Evolutionary conservation across 768 basidiomycete species (phyloP), one percentile per base, ranked within the genome.

Genomic region (Nidularia sp.): DNA sequence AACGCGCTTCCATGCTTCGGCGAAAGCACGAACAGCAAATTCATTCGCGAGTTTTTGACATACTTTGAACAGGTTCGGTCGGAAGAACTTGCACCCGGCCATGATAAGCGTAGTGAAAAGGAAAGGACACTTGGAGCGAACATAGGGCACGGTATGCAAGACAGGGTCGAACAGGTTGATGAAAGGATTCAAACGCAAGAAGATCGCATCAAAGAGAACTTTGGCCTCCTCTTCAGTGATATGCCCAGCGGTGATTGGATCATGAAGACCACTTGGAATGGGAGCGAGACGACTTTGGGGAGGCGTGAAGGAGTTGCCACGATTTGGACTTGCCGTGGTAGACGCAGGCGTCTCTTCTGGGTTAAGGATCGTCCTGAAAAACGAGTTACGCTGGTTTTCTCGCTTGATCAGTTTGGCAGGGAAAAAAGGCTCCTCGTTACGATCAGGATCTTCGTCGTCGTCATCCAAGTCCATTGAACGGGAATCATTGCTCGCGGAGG

Each of bases 81-180:
- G 80, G 70, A 88, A 92, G 59, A 93, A 93, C 66, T 92, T 92
- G 74, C 85, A 84, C 29, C 86, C 86, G 13, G 85, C 89, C 79
- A 90, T 88, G 60, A 93, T 75, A 52, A 95, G 78, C 25, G 86
- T 83, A 15, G 91, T 88, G 70, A 93, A 93, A 51, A 96, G 77
- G 65, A 95, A 84, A 1, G 89, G 85, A 50, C 85, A 93, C 55
- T 81, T 85, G 18, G 77, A 73, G 60, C 93, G 90, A 60, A 94
- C 84, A 65, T 93, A 94, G 34, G 74, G 61, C 47, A 86, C 77
- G 0, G 93, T 85, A 66, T 96, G 93, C 34, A 95, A 71, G n/a
- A 80, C 73, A 35, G 92, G 89, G 70, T 94, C 93, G 63, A 95
- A 92, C 33, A 94, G 75, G 63, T 88, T 90, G 69, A 93, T 84